Base-by-base conservation (phyloP, 495 filamentous ascomycete genomes). In the Mycothermus thermophilus region DNA sequence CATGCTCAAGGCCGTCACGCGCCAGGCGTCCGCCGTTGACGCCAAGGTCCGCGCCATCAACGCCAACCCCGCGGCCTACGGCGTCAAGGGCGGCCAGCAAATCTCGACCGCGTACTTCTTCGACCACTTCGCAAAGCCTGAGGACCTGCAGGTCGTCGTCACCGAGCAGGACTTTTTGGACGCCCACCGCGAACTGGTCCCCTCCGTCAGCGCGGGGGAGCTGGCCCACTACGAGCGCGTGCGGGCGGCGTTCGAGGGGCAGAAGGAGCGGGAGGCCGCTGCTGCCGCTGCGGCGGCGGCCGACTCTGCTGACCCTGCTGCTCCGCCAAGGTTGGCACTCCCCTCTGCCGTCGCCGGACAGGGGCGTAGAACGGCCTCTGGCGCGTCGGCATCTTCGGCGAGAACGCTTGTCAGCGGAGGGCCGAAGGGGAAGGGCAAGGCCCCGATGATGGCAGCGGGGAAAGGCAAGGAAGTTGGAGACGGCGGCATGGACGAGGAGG, bases 1-100 rank as follows among this genome's bases (percentile, higher is more conserved):
- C 23, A 96, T 97, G 92, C 77, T 97, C 32, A 97, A 96, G 56
- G 90, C 92, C 4, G 86, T 96, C 38, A 96, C 88, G 0, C 75
- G 90, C 4, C 85, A 93, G 52, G 85, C 92, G 0, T 68, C 72
- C 2, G 66, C 74, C 1, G 86, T 94, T 10, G 90, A 97, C 50
- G 62, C 73, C 22, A 93, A 93, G 60, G 80, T 97, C 48, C 67
- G 69, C 19, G 61, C 61, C 3, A 52, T 79, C 51, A 77, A 77
- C 42, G 47, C 59, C 15, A 46, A 44, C 8, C 43, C 69, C 23
- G 41, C 37, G 2, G 27, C 30, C 15, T 7, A 30, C 16, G 15
- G 43, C 1, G 42, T 41, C 5, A 5, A 30, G 19, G 15, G 43
- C 1, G 42, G 41, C 5, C 38, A 45, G 11, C 50, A 44, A n/a